Conservation (phyloP, 1,139 yeast genomes). For the Arxiozyma heterogenica region DNA sequence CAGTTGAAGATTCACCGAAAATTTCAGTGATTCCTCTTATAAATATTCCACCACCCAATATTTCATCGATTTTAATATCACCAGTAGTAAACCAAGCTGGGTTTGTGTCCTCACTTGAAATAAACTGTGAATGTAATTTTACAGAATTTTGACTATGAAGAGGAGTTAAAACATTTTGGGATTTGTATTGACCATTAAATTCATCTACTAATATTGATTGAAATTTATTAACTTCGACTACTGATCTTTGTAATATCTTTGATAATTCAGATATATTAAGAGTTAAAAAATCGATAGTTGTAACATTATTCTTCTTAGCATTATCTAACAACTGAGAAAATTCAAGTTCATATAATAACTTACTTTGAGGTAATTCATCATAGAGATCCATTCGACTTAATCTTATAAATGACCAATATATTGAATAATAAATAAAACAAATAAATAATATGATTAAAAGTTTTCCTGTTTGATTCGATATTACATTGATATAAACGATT, state of each 20-base stretch:
- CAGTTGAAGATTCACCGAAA: slow-evolving; percentile 77
- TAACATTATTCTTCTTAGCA: slow-evolving; percentile 26
- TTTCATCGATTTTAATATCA: slow-evolving; percentile 44
- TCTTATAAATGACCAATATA: not conserved
- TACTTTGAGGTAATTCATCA: slow-evolving; percentile 32
- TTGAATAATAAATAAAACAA: not conserved
- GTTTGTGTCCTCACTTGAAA: not conserved
- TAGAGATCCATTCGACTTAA: slow-evolving; percentile 32
- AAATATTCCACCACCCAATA: slow-evolving; percentile 62
- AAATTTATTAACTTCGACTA: slow-evolving; percentile 40
- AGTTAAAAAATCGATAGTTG: slow-evolving; percentile 37
- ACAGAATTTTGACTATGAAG: not conserved
- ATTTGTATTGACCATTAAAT: slow-evolving; percentile 15
- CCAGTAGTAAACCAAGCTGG: slow-evolving; percentile 47
- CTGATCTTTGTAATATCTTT: slow-evolving; percentile 39
- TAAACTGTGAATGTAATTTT: not conserved
- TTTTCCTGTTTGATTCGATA: not conserved
- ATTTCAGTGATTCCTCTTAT: slow-evolving; percentile 65
- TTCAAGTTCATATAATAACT: slow-evolving; percentile 26
- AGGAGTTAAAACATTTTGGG: slow-evolving; percentile 6
- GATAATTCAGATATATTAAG: slow-evolving; percentile 36
- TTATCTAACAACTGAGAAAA: slow-evolving; percentile 25
- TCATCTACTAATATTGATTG: slow-evolving; percentile 29
- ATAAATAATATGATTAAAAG: not conserved
- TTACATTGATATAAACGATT: not conserved